Percentiles rank a stretch among this genome's conserved stretches.
Conservation (phyloP, 1,139 yeast species). For the Debaryomycetaceae sp. region DNA sequence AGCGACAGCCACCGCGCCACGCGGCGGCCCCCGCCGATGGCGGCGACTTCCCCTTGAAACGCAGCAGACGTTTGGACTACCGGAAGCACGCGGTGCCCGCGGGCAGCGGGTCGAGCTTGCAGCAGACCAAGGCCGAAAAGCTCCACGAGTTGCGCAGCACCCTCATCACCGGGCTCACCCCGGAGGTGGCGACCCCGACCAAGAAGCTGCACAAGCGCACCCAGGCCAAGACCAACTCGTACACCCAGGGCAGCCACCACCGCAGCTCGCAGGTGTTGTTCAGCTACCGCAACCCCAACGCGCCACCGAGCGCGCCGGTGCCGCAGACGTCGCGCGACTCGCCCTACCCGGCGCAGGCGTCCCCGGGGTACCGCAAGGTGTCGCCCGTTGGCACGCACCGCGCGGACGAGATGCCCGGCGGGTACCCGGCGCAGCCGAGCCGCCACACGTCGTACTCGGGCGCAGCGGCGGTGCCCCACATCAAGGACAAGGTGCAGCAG, state of each 20-base stretch:
- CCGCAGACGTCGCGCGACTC: slow-evolving; percentile 13
- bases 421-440: not conserved
- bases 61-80: slow-evolving; percentile 42
- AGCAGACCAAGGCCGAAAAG: slow-evolving; percentile 26
- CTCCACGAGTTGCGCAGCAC: slow-evolving; percentile 30
- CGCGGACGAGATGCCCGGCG: not conserved
- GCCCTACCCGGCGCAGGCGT: slow-evolving; percentile 19
- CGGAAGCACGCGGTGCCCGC: slow-evolving; percentile 18
- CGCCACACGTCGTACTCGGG: slow-evolving; percentile 5
- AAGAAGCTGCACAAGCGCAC: slow-evolving; percentile 5
- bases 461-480: slow-evolving; percentile 3
- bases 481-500: slow-evolving; percentile 7
- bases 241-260: slow-evolving; percentile 6
- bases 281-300: slow-evolving; percentile 25
- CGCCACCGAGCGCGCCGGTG: slow-evolving; percentile 6
- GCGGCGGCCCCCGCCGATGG: slow-evolving; percentile 9
- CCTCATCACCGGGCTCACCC: slow-evolving; percentile 13
- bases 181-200: slow-evolving; percentile 1
- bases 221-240: slow-evolving; percentile 8
- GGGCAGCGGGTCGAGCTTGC: slow-evolving; percentile 26
- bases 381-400: not conserved
- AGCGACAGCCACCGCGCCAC: slow-evolving; percentile 3
- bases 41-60: slow-evolving; percentile 28
- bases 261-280: slow-evolving; percentile 26
- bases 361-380: slow-evolving; percentile 5